Evolutionary conservation across 2,329 filamentous ascomycete species (phyloP).

Genomic region (Dactylellina drechsleri): DNA sequence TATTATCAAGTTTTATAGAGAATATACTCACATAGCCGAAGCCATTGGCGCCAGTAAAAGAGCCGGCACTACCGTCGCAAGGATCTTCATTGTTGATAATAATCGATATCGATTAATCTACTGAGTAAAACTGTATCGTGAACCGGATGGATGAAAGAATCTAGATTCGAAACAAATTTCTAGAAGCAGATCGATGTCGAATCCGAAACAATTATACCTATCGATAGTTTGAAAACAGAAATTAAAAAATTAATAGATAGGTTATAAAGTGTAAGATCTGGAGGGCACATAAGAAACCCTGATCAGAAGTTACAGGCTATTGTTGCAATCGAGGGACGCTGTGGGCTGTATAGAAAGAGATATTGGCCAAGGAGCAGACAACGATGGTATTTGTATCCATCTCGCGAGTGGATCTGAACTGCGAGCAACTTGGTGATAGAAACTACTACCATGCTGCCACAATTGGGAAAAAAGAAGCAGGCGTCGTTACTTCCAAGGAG

Average conservation of each 20-base stretch:
- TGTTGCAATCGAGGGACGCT: constrained; percentile 33
- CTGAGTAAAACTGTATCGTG: background rate
- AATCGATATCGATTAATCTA: background rate
- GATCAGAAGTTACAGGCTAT: constrained; percentile 14
- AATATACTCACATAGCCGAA: constrained; percentile 32
- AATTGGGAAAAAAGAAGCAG: constrained; percentile 4
- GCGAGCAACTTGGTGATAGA: constrained; percentile 1
- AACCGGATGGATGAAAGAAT: background rate
- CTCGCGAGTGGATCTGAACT: constrained; percentile 15
- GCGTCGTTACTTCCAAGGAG: constrained; percentile 7
- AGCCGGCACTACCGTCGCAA: constrained; percentile 32
- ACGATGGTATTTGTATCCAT: constrained; percentile 52
- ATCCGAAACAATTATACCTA: constrained; percentile 16
- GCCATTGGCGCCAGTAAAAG: constrained; percentile 41
- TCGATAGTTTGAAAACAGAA: constrained; percentile 21
- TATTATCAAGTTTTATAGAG: background rate
- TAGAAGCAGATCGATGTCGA: background rate
- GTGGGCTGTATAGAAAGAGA: constrained; percentile 33
- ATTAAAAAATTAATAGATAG: constrained; percentile 37
- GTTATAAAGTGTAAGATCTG: constrained; percentile 23
- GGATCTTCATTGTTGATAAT: constrained; percentile 28
- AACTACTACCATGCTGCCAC: background rate
- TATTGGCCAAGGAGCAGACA: background rate
- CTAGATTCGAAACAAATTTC: background rate
- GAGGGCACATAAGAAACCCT: constrained; percentile 2